phyloP scores from a whole-genome alignment of 805 yeast genomes.

The Ogataea degrootiae region DNA sequence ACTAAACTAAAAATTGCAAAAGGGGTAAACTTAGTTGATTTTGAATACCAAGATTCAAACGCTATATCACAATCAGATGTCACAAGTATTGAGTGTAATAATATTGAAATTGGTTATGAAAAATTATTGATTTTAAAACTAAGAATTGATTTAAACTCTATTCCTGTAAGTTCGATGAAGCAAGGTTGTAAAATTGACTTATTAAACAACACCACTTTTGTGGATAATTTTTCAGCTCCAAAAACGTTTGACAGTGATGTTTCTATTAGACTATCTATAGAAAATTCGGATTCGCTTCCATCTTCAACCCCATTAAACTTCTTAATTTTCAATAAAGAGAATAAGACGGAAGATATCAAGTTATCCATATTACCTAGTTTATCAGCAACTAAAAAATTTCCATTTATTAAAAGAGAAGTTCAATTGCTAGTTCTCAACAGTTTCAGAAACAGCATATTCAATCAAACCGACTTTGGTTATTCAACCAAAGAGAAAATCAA shows the following conservation, averaged over 20 bases:
- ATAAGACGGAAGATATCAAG: conserved; percentile 12
- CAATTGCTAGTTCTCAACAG: conserved; percentile 29
- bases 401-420: conserved; percentile 32
- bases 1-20: conserved; percentile 11
- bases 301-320: conserved; percentile 19
- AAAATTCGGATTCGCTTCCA: conserved; percentile 1
- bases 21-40: conserved; percentile 15
- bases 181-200: conserved; percentile 15
- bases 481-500: conserved; percentile 18
- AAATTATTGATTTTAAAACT: conserved; percentile 22
- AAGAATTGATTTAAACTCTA: conserved; percentile 14
- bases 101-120: conserved; percentile 19
- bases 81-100: conserved; percentile 8
- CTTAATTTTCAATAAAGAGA: conserved; percentile 15
- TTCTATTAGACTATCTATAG: conserved; percentile 8
- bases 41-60: conserved; percentile 11
- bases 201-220: conserved; percentile 4
- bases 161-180: conserved; percentile 10
- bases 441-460: conserved; percentile 16
- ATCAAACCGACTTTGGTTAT: conserved; percentile 5
- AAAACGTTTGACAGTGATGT: conserved; percentile 3
- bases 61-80: not conserved
- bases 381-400: conserved; percentile 32
- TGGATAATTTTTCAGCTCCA: conserved; percentile 2
- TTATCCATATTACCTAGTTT: conserved; percentile 24